Evolutionary conservation across 2,329 filamentous ascomycete species (phyloP).

Genomic region (Epichloe uncinata): DNA sequence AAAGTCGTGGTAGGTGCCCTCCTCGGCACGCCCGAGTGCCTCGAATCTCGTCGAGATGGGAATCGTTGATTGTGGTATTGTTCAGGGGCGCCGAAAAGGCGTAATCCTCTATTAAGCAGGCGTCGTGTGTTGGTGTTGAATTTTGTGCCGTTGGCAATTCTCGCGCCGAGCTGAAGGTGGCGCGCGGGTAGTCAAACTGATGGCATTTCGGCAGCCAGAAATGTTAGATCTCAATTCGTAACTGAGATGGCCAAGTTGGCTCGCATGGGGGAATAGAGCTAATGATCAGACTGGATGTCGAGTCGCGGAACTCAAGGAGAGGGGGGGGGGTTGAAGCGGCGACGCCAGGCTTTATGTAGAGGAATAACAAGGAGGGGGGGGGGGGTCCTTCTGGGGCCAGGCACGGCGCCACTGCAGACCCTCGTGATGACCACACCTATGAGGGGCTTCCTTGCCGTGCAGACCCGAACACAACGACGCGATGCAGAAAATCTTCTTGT

Average conservation of each 20-base stretch:
- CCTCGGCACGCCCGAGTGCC: neutral
- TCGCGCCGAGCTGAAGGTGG: conserved; percentile 13
- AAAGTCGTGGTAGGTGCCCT: neutral
- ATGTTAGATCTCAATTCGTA: neutral
- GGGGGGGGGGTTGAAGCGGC: neutral
- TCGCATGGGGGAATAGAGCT: neutral
- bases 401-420: conserved; percentile 5
- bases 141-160: conserved; percentile 10
- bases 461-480: no score
- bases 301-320: neutral
- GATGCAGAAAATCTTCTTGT: neutral
- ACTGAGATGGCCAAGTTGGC: neutral
- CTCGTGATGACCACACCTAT: conserved; percentile 3
- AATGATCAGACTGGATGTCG: neutral
- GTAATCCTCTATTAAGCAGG: neutral
- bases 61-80: neutral
- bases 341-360: neutral
- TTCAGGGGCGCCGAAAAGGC: neutral
- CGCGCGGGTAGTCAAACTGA: conserved; percentile 14
- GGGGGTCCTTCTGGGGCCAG: neutral
- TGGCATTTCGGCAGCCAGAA: conserved; percentile 11
- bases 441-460: neutral
- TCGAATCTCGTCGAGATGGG: neutral
- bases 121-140: conserved; percentile 2
- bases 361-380: conserved; percentile 3